Evolutionary conservation across 345 rosid genomes (phyloP).

Genomic region (Dipteronia dyeriana): DNA sequence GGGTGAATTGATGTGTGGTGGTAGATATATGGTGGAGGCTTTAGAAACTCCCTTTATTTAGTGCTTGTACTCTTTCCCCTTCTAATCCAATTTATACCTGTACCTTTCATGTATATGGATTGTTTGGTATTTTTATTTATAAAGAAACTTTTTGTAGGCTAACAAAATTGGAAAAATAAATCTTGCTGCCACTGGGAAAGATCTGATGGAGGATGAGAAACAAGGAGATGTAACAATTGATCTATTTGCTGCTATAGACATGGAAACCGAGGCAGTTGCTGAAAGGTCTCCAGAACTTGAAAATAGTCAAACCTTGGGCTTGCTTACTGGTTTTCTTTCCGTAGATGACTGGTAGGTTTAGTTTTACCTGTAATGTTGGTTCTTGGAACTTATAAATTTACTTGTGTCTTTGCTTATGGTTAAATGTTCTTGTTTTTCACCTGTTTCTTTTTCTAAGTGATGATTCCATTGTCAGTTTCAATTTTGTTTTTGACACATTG

Average conservation of each 20-base stretch:
- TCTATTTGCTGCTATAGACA: conserved; percentile 84
- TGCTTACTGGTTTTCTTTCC: conserved; percentile 89
- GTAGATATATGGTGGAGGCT: conserved; percentile 12
- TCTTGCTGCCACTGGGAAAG: conserved; percentile 99
- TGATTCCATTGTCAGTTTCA: neutral
- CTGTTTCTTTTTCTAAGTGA: neutral
- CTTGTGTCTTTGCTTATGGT: neutral
- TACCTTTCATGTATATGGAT: neutral
- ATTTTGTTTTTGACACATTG: neutral
- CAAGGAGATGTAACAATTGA: conserved; percentile 94
- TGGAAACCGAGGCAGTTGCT: conserved; percentile 89
- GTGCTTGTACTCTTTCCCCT: neutral
- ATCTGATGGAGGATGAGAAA: conserved; percentile 99
- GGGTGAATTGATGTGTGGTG: conserved; percentile 1
- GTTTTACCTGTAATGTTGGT: conserved; percentile 11
- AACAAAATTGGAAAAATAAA: conserved; percentile 96
- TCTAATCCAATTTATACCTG: neutral
- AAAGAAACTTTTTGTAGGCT: conserved; percentile 53
- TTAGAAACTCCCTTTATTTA: neutral
- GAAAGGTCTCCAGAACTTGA: conserved; percentile 81
- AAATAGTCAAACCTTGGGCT: conserved; percentile 86
- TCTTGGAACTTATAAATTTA: neutral
- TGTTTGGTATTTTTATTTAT: neutral
- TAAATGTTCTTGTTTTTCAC: neutral
- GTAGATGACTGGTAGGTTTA: conserved; percentile 90